Percentiles rank a stretch among this genome's conserved stretches.
These are phyloP conservation scores for Penicillium sp. DNA, from an alignment of 2,329 filamentous ascomycete genomes.

Conservation along the genomic window DNA sequence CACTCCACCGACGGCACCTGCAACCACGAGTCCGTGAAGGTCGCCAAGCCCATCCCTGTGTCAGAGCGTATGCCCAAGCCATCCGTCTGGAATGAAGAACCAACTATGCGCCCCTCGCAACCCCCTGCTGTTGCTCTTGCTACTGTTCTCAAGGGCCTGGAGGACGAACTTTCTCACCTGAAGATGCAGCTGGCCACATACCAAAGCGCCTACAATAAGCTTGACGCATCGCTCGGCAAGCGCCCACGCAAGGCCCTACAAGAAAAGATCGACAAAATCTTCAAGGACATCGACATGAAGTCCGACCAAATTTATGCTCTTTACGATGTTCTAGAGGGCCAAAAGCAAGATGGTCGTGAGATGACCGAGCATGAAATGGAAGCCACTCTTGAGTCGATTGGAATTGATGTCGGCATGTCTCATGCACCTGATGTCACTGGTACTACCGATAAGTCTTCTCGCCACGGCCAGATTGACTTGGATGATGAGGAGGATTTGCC, in stretches of 20 bases:
- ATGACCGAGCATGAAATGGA: slow-evolving; percentile 65
- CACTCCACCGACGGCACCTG: slow-evolving; percentile 38
- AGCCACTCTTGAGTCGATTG: slow-evolving; percentile 57
- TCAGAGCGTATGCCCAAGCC: slow-evolving; percentile 49
- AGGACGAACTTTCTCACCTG: slow-evolving; percentile 77
- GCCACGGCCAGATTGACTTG: slow-evolving; percentile 24
- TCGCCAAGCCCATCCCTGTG: slow-evolving; percentile 53
- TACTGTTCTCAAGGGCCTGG: slow-evolving; percentile 76
- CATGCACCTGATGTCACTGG: slow-evolving; percentile 28
- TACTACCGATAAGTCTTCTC: slow-evolving; percentile 31
- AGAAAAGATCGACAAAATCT: slow-evolving; percentile 60
- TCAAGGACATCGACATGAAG: slow-evolving; percentile 68
- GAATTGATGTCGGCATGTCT: slow-evolving; percentile 32
- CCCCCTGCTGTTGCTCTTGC: slow-evolving; percentile 71
- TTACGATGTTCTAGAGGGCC: slow-evolving; percentile 80
- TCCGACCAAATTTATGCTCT: slow-evolving; percentile 78
- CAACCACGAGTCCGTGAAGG: slow-evolving; percentile 40
- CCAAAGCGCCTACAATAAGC: slow-evolving; percentile 62
- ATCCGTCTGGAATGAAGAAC: slow-evolving; percentile 53
- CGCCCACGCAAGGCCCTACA: slow-evolving; percentile 63
- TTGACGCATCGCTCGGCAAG: slow-evolving; percentile 66
- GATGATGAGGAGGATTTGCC: slow-evolving; percentile 43
- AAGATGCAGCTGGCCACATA: slow-evolving; percentile 66
- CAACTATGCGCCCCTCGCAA: slow-evolving; percentile 63
- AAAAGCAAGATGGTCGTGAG: slow-evolving; percentile 64